Evolutionary conservation across 108 stramenopile genomes (phyloP), one percentile per base, ranked within the genome.

Genomic region (Phaeodactylum tricornutum): DNA sequence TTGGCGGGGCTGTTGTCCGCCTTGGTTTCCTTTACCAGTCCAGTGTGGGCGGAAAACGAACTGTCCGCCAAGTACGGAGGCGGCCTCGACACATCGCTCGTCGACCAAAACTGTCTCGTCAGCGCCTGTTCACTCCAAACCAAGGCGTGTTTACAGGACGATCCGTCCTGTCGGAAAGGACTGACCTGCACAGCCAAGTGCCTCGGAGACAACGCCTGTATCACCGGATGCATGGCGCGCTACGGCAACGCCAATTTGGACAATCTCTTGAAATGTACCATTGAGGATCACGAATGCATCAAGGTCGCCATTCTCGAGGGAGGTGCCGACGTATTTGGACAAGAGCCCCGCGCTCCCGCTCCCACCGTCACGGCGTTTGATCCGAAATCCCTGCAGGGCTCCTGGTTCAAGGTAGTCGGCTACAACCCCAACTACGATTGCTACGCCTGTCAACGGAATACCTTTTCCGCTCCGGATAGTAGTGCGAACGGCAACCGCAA

Each of bases 351-450:
- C 19, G 67, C 84, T 32, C 93, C 93, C 20, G 72, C 78, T 4
- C 78, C 81, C 6, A 90, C 88, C 16, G 73, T 81, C 27, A 43
- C 52, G n/a, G 71, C 75, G 47, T 95, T 97, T 65, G 78, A 95
- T 44, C 38, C 81, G 23, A 56, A 50, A 15, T 55, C 66, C 28
- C 77, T 97, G 74, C 80, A 91, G 53, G 96, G 96, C 1, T 70
- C 63, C 12, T 97, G 96, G 96, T 97, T 85, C 71, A 97, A 97
- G 74, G 92, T 94, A 0, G 87, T 85, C 45, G 96, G 96, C 22
- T 90, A 81, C 72, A 93, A 97, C 71, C 81, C 90, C 49, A 92
- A 94, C 62, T 97, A 97, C 66, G 96, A 97, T 67, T 95, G 93
- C 56, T 97, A 94, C 50, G 92, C 93, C 46, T 97, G 96, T 63